Conservation (phyloP, 495 filamentous ascomycete species). For the Penicillium soppii region DNA sequence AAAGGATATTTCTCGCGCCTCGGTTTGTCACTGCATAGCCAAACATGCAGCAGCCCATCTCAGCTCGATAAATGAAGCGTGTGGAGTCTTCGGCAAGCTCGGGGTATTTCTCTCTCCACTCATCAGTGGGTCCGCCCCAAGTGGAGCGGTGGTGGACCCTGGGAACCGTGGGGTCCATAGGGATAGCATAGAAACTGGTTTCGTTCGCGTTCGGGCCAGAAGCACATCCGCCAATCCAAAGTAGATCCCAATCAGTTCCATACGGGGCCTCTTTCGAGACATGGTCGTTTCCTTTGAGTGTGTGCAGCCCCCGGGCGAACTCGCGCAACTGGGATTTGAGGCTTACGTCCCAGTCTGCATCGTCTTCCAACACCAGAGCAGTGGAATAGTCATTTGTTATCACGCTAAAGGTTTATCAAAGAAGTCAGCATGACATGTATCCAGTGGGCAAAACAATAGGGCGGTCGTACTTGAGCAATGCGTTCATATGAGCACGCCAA, state of each 20-base stretch:
- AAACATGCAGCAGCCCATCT: constrained; percentile 26
- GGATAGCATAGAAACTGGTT: constrained; percentile 28
- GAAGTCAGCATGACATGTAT: background rate
- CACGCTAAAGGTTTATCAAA: constrained; percentile 18
- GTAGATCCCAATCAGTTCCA: constrained; percentile 57
- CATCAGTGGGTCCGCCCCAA: constrained; percentile 17
- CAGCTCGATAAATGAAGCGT: constrained; percentile 29
- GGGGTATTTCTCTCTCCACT: constrained; percentile 21
- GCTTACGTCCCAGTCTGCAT: constrained; percentile 56
- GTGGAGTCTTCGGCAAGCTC: constrained; percentile 23
- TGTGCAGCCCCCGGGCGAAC: constrained; percentile 36
- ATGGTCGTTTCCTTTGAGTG: constrained; percentile 24
- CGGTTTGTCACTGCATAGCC: constrained; percentile 54
- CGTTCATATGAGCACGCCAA: constrained; percentile 45
- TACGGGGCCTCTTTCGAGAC: constrained; percentile 46
- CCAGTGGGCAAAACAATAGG: background rate
- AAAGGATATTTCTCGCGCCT: constrained; percentile 54
- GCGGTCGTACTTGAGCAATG: constrained; percentile 22
- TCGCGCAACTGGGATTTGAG: constrained; percentile 51
- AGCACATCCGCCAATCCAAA: constrained; percentile 56
- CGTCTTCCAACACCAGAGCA: constrained; percentile 58
- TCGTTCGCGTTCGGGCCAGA: constrained; percentile 22
- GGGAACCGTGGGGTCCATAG: constrained; percentile 29
- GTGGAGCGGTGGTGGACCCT: constrained; percentile 13
- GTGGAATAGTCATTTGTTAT: constrained; percentile 44